Percentiles rank a stretch among this genome's conserved stretches.
phyloP scores from a whole-genome alignment of 2,329 filamentous ascomycete genomes.

The Xylariaceae sp. region DNA sequence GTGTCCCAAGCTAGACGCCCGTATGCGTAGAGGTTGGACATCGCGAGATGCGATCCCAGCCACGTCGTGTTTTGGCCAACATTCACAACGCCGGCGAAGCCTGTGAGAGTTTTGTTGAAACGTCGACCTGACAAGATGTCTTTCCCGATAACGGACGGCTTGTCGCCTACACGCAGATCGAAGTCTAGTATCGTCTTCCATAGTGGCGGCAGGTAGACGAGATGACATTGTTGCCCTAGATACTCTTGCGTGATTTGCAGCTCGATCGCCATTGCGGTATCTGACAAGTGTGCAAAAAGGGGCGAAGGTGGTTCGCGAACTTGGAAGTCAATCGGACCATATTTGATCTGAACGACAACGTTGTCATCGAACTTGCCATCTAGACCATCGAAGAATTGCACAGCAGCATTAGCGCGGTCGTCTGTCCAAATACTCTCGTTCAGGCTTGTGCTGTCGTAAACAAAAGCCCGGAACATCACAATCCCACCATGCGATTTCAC shows the following conservation, averaged over 20 bases:
- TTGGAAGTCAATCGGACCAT: slow-evolving; percentile 72
- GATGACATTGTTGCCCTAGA: slow-evolving; percentile 66
- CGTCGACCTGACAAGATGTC: slow-evolving; percentile 61
- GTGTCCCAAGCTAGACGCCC: slow-evolving; percentile 67
- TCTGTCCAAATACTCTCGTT: slow-evolving; percentile 60
- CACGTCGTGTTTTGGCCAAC: slow-evolving; percentile 65
- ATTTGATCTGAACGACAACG: slow-evolving; percentile 71
- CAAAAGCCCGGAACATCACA: slow-evolving; percentile 70
- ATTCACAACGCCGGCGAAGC: slow-evolving; percentile 66
- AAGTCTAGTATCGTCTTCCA: slow-evolving; percentile 69
- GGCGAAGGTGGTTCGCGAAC: slow-evolving; percentile 66
- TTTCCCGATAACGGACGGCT: slow-evolving; percentile 50
- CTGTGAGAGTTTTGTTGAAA: slow-evolving; percentile 56
- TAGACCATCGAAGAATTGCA: slow-evolving; percentile 63
- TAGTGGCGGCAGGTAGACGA: slow-evolving; percentile 65
- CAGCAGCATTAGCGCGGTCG: slow-evolving; percentile 68
- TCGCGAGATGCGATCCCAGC: slow-evolving; percentile 66
- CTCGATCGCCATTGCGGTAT: slow-evolving; percentile 56
- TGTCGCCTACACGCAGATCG: slow-evolving; percentile 59
- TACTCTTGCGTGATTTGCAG: slow-evolving; percentile 69
- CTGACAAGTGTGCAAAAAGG: slow-evolving; percentile 52
- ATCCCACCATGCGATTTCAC: slow-evolving; percentile 58
- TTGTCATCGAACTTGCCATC: slow-evolving; percentile 68
- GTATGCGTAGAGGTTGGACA: slow-evolving; percentile 71
- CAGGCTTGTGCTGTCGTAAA: slow-evolving; percentile 57